Conservation (phyloP, 140 eudicot genomes). For the Anethum foeniculum region DNA sequence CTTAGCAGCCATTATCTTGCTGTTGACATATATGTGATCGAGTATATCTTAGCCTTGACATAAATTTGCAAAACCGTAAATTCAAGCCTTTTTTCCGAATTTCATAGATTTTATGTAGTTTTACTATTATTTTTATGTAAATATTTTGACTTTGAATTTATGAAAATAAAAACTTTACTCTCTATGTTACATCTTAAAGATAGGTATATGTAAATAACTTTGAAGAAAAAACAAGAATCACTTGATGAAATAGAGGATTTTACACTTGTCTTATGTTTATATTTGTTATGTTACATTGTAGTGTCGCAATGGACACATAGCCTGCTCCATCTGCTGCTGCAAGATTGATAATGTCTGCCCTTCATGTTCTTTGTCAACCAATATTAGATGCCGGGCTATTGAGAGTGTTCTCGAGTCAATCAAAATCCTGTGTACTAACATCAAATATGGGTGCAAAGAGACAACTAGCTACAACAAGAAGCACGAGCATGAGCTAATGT, state of each 20-base stretch:
- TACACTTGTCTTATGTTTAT: background rate
- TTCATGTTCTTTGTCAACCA: conserved; percentile 56
- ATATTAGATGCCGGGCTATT: conserved; percentile 67
- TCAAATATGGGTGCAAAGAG: conserved; percentile 45
- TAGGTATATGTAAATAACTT: background rate
- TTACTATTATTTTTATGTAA: background rate
- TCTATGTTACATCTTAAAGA: background rate
- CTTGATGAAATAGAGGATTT: background rate
- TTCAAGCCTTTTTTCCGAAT: background rate
- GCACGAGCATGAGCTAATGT: conserved; percentile 40
- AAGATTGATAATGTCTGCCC: conserved; percentile 48
- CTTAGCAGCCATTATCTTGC: background rate
- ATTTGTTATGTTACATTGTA: conserved; percentile 17
- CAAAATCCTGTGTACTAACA: conserved; percentile 37
- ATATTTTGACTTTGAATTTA: background rate
- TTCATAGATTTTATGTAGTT: background rate
- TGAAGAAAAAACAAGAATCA: background rate
- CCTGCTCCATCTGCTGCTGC: conserved; percentile 62
- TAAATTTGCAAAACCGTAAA: background rate
- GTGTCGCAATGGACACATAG: conserved; percentile 81
- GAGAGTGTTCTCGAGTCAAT: conserved; percentile 68
- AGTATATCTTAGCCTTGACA: background rate
- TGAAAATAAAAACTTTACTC: background rate
- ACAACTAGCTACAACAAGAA: conserved; percentile 32
- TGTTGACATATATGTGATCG: background rate